Evolutionary conservation across 352 stramenopile species (phyloP).

Genomic region (Phytophthora podocarpi): DNA sequence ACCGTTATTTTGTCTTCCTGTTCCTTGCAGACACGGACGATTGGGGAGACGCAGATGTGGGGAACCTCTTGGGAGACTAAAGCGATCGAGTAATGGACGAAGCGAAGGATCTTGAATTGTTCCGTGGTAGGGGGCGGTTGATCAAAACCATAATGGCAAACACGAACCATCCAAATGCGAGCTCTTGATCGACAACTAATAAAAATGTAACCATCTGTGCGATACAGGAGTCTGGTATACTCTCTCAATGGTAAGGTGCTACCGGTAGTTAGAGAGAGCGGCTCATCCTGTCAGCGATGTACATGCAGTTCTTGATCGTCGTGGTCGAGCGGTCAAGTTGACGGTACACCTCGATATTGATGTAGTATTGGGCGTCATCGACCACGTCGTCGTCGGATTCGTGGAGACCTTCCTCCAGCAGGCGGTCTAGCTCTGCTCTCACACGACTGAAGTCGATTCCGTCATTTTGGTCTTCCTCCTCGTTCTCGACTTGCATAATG

Average conservation of each 20-base stretch:
- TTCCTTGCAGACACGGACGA: constrained; percentile 64
- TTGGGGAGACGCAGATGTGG: constrained; percentile 81
- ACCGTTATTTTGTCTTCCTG: constrained; percentile 10
- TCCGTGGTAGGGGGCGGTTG: constrained; percentile 14
- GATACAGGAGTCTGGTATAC: neutral
- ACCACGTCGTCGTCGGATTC: constrained; percentile 6
- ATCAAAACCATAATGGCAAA: constrained; percentile 19
- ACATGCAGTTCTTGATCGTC: neutral
- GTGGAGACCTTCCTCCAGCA: constrained; percentile 29
- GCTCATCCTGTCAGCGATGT: constrained; percentile 2
- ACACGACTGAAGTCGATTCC: constrained; percentile 33
- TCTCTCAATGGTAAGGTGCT: neutral
- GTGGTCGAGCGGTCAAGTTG: neutral
- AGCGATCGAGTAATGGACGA: neutral
- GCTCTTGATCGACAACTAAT: neutral
- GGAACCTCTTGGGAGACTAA: constrained; percentile 76
- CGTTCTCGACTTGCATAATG: neutral
- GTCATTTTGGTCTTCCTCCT: constrained; percentile 10
- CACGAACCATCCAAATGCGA: constrained; percentile 16
- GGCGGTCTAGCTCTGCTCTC: constrained; percentile 24
- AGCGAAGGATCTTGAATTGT: constrained; percentile 11
- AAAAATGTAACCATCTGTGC: constrained; percentile 9
- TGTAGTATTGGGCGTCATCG: neutral
- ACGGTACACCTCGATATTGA: constrained; percentile 10
- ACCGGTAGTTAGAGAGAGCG: constrained; percentile 17